phyloP scores from a whole-genome alignment of 192 early-diverging fungal genomes.

The Linnemannia schmuckeri region DNA sequence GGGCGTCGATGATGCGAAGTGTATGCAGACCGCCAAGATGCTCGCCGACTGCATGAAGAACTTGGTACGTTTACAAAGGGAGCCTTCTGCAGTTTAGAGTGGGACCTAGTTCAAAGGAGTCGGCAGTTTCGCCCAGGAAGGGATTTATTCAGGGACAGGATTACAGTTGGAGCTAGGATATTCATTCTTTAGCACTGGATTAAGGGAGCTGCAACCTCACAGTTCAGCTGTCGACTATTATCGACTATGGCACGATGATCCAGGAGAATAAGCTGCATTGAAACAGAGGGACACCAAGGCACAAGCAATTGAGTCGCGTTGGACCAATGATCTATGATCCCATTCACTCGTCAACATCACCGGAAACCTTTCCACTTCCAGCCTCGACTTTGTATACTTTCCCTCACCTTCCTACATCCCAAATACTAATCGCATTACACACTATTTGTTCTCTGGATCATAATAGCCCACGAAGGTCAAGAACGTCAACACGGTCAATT shows the following conservation, averaged over 20 bases:
- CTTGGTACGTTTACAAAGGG: constrained; percentile 57
- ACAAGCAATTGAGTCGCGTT: no score
- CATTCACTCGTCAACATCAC: no score
- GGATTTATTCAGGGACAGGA: neutral
- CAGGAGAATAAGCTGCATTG: no score
- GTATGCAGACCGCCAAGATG: constrained; percentile 61
- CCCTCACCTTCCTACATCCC: neutral
- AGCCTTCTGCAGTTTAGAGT: no score
- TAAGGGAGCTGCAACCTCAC: no score
- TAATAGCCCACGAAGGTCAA: constrained; percentile 61
- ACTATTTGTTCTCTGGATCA: neutral
- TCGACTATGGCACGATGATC: no score
- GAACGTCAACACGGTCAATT: constrained; percentile 67
- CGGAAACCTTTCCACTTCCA: no score
- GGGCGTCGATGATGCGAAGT: constrained; percentile 67
- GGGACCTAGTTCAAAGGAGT: neutral
- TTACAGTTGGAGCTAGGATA: neutral
- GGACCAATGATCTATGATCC: no score
- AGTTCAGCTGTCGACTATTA: no score
- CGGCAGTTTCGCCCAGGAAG: neutral
- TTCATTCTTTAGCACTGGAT: no score
- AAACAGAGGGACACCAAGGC: no score
- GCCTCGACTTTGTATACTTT: no score
- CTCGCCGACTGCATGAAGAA: constrained; percentile 69
- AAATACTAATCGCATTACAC: neutral